Evolutionary conservation across 768 basidiomycete genomes (phyloP), one percentile per base, ranked within the genome.

Genomic region (Pholiota microspora): DNA sequence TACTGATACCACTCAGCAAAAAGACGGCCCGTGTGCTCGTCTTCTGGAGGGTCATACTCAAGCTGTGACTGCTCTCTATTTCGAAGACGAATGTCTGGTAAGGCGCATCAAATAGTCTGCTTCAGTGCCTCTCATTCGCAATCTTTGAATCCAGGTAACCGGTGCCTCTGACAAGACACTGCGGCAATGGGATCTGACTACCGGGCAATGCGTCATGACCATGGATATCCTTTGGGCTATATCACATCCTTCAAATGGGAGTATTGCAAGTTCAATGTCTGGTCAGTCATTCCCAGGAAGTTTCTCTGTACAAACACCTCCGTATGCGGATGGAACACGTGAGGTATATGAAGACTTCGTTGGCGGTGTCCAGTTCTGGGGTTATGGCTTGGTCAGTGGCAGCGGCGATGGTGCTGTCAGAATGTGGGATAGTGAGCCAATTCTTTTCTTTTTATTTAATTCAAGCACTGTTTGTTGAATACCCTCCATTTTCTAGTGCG

Each of bases 151-250:
- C 34, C 61, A 95, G 94, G 92, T 98, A 10, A 98, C 95, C 7
- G 97, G 97, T 29, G 96, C 97, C 4, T 94, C 92, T 3, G 97
- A 99, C 74, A 98, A 98, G 72, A 99, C 97, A 0, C 80, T 99
- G 51, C 91, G 97, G 2, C 96, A 98, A 68, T 99, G 97, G 97
- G 97, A 98, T 67, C 82, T 98, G 51, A 84, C 82, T 16, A 98
- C 97, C 0, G 97, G 96, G 6, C 97, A 98, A 77, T 99, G 97
- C 71, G 88, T 98, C 44, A 88, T 97, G 77, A 96, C 96, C 21
- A 99, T 99, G 97, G 97, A 99, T 70, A 97, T 99, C 59, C 84
- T 99, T 23, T 99, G 97, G 97, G 97, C 96, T 2, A 96, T 98
- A 61, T 94, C 93, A 8, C 96, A 98, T 71, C 86, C 94, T 2